Evolutionary conservation across 495 filamentous ascomycete genomes (phyloP).

Genomic region (Penicillium cosmopolitanum): DNA sequence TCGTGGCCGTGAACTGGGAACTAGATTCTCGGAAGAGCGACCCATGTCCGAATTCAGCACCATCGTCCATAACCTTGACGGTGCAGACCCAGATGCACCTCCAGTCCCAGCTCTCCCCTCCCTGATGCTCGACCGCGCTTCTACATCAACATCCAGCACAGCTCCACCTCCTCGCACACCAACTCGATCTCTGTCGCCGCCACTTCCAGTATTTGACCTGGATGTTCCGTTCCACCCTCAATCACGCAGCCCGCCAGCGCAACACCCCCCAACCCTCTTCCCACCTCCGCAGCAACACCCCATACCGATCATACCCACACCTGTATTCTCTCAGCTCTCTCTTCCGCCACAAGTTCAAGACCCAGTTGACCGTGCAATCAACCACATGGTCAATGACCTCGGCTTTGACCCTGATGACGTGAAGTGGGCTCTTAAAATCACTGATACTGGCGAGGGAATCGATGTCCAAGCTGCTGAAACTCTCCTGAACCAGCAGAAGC

Average conservation of each 20-base stretch:
- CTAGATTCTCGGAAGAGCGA: conserved; percentile 44
- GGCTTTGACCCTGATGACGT: conserved; percentile 52
- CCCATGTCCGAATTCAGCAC: conserved; percentile 50
- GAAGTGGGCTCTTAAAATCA: conserved; percentile 57
- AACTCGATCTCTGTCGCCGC: conserved; percentile 23
- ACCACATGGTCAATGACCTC: conserved; percentile 49
- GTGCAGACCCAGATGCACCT: conserved; percentile 7
- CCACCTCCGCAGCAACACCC: not conserved
- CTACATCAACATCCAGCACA: conserved; percentile 18
- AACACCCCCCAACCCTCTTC: not conserved
- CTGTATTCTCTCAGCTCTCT: not conserved
- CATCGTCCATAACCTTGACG: conserved; percentile 40
- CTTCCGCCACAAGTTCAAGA: conserved; percentile 49
- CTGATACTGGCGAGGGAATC: conserved; percentile 55
- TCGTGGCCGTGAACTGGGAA: conserved; percentile 23
- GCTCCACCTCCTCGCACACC: conserved; percentile 20
- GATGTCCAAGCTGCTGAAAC: conserved; percentile 49
- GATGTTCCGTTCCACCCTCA: not conserved
- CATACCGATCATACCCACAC: not conserved
- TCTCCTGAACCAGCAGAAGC: conserved; percentile 44
- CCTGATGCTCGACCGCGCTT: conserved; percentile 17
- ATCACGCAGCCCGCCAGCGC: not conserved
- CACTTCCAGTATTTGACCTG: not conserved
- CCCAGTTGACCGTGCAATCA: conserved; percentile 54
- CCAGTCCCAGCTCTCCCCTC: conserved; percentile 23